phyloP scores from a whole-genome alignment of 768 basidiomycete species.

The Hirschioporus abietinus region DNA sequence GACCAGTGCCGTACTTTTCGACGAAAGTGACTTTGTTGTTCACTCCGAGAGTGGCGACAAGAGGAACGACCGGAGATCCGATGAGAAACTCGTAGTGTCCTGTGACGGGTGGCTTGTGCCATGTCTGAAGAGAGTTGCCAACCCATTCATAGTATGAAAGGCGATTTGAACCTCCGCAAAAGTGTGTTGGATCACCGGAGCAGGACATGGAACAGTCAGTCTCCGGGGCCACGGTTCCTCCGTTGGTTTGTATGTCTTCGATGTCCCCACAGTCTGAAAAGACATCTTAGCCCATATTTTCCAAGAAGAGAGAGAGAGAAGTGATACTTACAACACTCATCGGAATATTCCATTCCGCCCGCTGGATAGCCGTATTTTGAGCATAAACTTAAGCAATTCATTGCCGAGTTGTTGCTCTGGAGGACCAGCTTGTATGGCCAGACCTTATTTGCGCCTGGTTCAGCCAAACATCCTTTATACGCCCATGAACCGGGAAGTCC shows the following conservation, averaged over 20 bases:
- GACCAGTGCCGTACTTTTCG: constrained; percentile 61
- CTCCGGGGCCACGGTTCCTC: constrained; percentile 27
- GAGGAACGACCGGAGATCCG: constrained; percentile 63
- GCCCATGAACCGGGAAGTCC: constrained; percentile 57
- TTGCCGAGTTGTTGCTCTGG: constrained; percentile 56
- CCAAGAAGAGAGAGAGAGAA: too few species aligned
- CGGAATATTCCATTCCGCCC: constrained; percentile 61
- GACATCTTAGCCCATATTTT: too few species aligned
- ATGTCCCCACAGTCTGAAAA: constrained; percentile 65
- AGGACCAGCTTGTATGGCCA: constrained; percentile 60
- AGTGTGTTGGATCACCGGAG: constrained; percentile 62
- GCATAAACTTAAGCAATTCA: constrained; percentile 64
- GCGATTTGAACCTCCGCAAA: constrained; percentile 57
- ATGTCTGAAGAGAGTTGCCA: constrained; percentile 42
- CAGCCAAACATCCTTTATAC: constrained; percentile 67
- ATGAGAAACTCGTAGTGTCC: constrained; percentile 62
- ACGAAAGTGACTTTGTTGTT: constrained; percentile 81
- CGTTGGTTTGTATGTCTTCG: constrained; percentile 38
- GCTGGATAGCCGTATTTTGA: constrained; percentile 66
- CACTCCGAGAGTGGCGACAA: constrained; percentile 70
- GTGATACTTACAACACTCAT: constrained; percentile 63
- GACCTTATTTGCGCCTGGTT: constrained; percentile 35
- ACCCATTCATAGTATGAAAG: constrained; percentile 54
- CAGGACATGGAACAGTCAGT: constrained; percentile 47
- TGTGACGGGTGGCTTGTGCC: constrained; percentile 60